Percentiles rank a stretch among this genome's conserved stretches.
phyloP scores from a whole-genome alignment of 371 early-diverging fungal genomes.

The Circinella umbellata region DNA sequence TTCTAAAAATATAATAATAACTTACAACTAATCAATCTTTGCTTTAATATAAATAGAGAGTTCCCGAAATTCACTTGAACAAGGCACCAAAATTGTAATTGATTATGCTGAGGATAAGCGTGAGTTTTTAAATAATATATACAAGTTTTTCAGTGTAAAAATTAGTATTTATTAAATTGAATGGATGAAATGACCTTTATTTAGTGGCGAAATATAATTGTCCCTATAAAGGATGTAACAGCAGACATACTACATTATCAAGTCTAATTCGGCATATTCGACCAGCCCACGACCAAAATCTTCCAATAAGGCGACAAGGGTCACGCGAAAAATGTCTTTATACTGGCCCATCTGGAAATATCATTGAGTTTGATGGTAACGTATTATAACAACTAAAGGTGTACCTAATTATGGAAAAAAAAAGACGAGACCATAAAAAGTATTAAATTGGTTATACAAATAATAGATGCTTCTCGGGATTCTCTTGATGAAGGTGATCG shows the following conservation, averaged over 20 bases:
- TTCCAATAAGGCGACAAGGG: background rate
- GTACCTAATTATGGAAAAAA: too few species aligned
- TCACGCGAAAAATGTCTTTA: slow-evolving; percentile 1
- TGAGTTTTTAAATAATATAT: background rate
- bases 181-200: too few species aligned
- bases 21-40: background rate
- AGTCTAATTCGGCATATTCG: background rate
- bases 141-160: too few species aligned
- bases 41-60: background rate
- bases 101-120: background rate
- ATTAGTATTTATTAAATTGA: too few species aligned
- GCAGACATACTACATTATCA: background rate
- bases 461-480: background rate
- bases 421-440: too few species aligned
- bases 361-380: background rate
- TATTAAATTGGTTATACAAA: too few species aligned
- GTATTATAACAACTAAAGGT: background rate
- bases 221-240: slow-evolving; percentile 1
- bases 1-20: too few species aligned
- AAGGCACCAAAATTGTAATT: background rate
- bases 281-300: background rate
- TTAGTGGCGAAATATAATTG: background rate
- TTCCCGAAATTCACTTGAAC: background rate
- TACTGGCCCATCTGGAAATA: background rate
- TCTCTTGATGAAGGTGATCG: background rate